These are phyloP conservation scores for Phyllosticta ampelicida DNA, from an alignment of 2,329 filamentous ascomycete species.

Conservation along the genomic window DNA sequence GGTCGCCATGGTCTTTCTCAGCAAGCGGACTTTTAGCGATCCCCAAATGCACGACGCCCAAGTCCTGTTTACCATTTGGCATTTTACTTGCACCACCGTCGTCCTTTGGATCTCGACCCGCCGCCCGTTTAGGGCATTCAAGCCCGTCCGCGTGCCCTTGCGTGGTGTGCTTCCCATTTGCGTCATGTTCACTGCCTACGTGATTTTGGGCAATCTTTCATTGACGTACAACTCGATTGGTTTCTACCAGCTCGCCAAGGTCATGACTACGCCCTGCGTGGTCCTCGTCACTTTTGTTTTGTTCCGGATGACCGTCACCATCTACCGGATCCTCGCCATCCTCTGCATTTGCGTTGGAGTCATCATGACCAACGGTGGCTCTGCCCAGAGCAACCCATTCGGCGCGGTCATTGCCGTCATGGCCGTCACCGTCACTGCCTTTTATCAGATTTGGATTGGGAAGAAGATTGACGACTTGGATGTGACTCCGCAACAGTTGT, in stretches of 20 bases:
- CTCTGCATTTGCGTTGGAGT: slow-evolving; percentile 35
- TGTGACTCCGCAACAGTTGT: slow-evolving; percentile 34
- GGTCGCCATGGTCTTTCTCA: slow-evolving; percentile 34
- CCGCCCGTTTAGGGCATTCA: slow-evolving; percentile 34
- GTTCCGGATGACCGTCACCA: slow-evolving; percentile 32
- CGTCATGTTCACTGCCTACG: slow-evolving; percentile 36
- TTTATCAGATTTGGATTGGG: slow-evolving; percentile 40
- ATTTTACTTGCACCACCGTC: slow-evolving; percentile 35
- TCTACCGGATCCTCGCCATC: slow-evolving; percentile 31
- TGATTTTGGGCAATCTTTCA: slow-evolving; percentile 37
- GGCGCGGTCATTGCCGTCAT: slow-evolving; percentile 34
- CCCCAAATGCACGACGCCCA: slow-evolving; percentile 34
- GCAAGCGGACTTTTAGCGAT: slow-evolving; percentile 36
- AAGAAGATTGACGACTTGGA: slow-evolving; percentile 39
- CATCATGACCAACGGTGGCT: slow-evolving; percentile 33
- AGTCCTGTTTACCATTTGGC: slow-evolving; percentile 39
- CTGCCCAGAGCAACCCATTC: slow-evolving; percentile 29
- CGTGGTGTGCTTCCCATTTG: slow-evolving; percentile 36
- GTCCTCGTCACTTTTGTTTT: slow-evolving; percentile 36
- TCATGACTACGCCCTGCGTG: slow-evolving; percentile 39
- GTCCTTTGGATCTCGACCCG: slow-evolving; percentile 34
- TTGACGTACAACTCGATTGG: slow-evolving; percentile 38
- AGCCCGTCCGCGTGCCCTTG: slow-evolving; percentile 33
- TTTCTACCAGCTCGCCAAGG: slow-evolving; percentile 39
- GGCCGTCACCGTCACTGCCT: slow-evolving; percentile 35